Evolutionary conservation across 2,329 filamentous ascomycete species (phyloP).

Genomic region (Paecilomyces niveus): DNA sequence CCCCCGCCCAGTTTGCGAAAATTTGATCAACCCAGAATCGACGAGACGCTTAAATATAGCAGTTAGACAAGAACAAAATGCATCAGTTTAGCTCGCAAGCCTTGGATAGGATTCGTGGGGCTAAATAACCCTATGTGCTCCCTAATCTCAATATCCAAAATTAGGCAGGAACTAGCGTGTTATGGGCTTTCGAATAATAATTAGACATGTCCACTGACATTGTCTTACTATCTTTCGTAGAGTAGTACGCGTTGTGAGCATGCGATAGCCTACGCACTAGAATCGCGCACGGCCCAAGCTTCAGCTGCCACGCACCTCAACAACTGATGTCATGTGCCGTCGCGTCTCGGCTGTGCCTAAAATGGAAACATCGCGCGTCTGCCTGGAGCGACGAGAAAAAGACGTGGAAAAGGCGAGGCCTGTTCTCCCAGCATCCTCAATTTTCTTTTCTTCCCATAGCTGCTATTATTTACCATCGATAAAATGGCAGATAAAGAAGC

Average conservation of each 20-base stretch:
- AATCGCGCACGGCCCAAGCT: neutral
- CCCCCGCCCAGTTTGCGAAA: neutral
- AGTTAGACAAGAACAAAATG: too few species aligned
- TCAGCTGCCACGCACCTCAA: conserved; percentile 7
- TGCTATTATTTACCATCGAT: conserved; percentile 3
- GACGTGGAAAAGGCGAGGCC: neutral
- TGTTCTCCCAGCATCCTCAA: neutral
- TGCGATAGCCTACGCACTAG: too few species aligned
- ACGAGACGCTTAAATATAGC: too few species aligned
- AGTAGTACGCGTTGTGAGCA: neutral
- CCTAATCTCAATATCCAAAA: too few species aligned
- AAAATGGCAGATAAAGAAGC: conserved; percentile 89
- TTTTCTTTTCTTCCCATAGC: neutral
- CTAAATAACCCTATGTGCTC: too few species aligned
- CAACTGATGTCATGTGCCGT: conserved; percentile 33
- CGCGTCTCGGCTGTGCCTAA: conserved; percentile 26
- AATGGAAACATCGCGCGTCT: conserved; percentile 36
- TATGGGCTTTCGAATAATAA: neutral
- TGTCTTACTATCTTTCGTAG: neutral
- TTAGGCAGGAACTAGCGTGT: neutral
- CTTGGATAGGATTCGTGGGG: too few species aligned
- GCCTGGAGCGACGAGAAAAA: conserved; percentile 18
- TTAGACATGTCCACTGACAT: too few species aligned
- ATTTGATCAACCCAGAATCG: neutral
- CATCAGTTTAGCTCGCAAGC: too few species aligned